These are phyloP conservation scores for Botryotinia narcissicola DNA, from an alignment of 2,329 filamentous ascomycete genomes.

Conservation along the genomic window DNA sequence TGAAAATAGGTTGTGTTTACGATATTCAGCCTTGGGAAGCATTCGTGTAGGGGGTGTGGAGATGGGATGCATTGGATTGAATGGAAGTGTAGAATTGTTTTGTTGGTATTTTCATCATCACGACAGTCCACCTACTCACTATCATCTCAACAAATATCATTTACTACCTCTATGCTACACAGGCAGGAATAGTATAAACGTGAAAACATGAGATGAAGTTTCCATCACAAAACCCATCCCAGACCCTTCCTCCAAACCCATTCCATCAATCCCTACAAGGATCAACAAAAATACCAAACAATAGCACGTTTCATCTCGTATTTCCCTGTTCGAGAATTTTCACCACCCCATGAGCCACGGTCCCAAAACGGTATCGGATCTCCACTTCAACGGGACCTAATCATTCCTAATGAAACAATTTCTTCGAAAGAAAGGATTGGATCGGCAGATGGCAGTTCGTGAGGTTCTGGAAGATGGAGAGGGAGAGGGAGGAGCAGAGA, in stretches of 20 bases:
- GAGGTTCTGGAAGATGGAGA: neutral
- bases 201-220: neutral
- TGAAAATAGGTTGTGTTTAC: neutral
- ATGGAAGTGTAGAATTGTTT: neutral
- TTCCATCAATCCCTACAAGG: neutral
- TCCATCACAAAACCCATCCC: neutral
- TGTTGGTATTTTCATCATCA: neutral
- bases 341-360: neutral
- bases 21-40: neutral
- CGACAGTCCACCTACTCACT: too few species aligned
- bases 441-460: neutral
- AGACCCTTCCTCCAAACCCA: neutral
- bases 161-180: too few species aligned
- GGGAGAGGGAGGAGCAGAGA: neutral
- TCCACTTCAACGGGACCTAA: neutral
- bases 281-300: neutral
- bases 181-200: too few species aligned
- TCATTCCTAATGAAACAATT: neutral
- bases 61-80: neutral
- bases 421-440: neutral
- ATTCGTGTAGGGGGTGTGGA: neutral
- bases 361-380: neutral
- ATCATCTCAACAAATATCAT: neutral
- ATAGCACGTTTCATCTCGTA: slow-evolving; percentile 9
- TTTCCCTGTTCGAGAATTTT: neutral